Conservation (phyloP, 139 green algal genomes). For the Tetraselmis chui region DNA sequence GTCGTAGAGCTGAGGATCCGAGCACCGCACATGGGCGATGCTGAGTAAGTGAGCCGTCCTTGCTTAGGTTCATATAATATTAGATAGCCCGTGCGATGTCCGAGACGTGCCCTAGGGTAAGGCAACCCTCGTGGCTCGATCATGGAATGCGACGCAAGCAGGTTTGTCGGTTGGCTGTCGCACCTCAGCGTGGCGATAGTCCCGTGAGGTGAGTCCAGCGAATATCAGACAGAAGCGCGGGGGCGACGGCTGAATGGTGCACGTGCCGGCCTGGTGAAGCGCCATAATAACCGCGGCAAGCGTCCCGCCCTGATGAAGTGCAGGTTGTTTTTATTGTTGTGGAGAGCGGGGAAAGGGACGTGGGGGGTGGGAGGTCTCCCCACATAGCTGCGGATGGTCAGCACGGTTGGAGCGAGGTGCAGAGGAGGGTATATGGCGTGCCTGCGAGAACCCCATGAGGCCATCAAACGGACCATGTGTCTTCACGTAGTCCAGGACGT, state of each 20-base stretch:
- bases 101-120: too few species aligned
- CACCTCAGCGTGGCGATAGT: background rate
- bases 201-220: slow-evolving; percentile 44
- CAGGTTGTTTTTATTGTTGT: too few species aligned
- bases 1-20: background rate
- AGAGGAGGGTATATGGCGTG: too few species aligned
- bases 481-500: background rate
- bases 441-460: background rate
- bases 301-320: slow-evolving; percentile 73
- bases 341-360: too few species aligned
- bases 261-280: slow-evolving; percentile 72
- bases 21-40: too few species aligned
- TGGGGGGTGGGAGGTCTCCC: slow-evolving; percentile 25
- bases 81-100: too few species aligned
- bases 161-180: background rate
- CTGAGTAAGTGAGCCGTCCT: too few species aligned
- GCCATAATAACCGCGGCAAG: slow-evolving; percentile 64
- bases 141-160: too few species aligned
- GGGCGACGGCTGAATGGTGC: slow-evolving; percentile 69
- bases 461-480: background rate
- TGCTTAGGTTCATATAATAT: too few species aligned
- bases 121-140: too few species aligned
- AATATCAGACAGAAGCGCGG: slow-evolving; percentile 75
- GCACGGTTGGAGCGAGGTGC: background rate
- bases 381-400: slow-evolving; percentile 21